phyloP scores from a whole-genome alignment of 768 basidiomycete species.

The Cystobasidium tubakii region DNA sequence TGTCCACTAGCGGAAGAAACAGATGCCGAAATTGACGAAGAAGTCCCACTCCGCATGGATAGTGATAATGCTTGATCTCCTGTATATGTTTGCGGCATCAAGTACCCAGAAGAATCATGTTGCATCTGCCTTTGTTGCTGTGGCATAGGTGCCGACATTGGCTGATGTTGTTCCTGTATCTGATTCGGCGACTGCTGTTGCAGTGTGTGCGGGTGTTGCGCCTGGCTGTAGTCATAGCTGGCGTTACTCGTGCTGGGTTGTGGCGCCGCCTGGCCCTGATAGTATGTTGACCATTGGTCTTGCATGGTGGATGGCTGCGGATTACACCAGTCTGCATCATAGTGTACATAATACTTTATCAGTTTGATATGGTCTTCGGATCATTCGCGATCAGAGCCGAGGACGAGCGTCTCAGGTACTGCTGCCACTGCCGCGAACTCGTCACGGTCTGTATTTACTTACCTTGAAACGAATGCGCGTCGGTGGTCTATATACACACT shows the following conservation, averaged over 20 bases:
- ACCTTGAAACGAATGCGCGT: too few species aligned
- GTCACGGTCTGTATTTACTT: too few species aligned
- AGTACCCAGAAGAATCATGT: not conserved
- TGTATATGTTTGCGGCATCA: constrained; percentile 2
- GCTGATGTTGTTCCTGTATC: not conserved
- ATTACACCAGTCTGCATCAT: not conserved
- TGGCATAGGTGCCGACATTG: not conserved
- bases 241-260: not conserved
- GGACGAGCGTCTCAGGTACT: not conserved
- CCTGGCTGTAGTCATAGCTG: constrained; percentile 4
- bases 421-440: not conserved
- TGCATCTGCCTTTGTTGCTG: not conserved
- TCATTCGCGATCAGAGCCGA: too few species aligned
- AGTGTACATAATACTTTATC: not conserved
- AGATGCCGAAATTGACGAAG: not conserved
- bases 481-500: too few species aligned
- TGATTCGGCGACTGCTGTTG: not conserved
- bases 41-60: not conserved
- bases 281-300: not conserved
- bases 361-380: not conserved
- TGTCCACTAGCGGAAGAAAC: constrained; percentile 8
- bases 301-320: not conserved
- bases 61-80: not conserved
- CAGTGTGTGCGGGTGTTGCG: not conserved
- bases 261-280: not conserved